Percentiles rank a stretch among this genome's conserved stretches.
phyloP scores from a whole-genome alignment of 2,329 filamentous ascomycete species.

The Penicillium sp. region DNA sequence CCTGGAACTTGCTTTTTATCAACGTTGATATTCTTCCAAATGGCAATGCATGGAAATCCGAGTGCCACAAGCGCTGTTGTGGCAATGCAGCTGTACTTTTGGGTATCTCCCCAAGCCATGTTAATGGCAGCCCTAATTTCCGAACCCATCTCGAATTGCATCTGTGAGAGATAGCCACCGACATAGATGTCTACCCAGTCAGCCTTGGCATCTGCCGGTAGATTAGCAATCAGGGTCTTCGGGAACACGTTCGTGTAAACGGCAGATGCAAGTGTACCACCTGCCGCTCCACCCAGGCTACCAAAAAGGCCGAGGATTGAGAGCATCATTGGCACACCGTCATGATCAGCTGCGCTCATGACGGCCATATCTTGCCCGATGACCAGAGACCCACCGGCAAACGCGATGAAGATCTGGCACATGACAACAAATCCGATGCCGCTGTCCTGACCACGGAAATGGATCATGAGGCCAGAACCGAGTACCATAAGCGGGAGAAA shows the following conservation, averaged over 20 bases:
- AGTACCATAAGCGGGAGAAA: conserved; percentile 56
- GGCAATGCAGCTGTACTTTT: conserved; percentile 34
- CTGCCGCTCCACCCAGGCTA: conserved; percentile 41
- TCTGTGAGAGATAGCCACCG: conserved; percentile 32
- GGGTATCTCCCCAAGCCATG: conserved; percentile 38
- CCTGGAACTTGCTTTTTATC: conserved; percentile 30
- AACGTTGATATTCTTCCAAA: conserved; percentile 35
- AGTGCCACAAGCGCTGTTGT: conserved; percentile 31
- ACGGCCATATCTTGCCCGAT: conserved; percentile 62
- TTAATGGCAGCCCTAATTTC: conserved; percentile 39
- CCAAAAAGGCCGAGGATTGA: conserved; percentile 39
- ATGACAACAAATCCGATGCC: conserved; percentile 57
- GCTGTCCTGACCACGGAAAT: conserved; percentile 55
- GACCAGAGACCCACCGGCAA: conserved; percentile 58
- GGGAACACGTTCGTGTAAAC: conserved; percentile 29
- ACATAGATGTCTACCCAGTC: conserved; percentile 26
- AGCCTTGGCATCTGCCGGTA: conserved; percentile 23
- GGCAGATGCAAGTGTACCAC: conserved; percentile 31
- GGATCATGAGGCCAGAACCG: conserved; percentile 59
- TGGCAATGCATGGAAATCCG: conserved; percentile 26
- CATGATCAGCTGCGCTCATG: conserved; percentile 59
- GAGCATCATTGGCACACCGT: conserved; percentile 56
- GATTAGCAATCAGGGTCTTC: conserved; percentile 10
- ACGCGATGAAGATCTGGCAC: conserved; percentile 60
- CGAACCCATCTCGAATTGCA: conserved; percentile 32